Percentiles rank a stretch among this genome's conserved stretches.
These are phyloP conservation scores for Cymbidium sinense DNA, from an alignment of 106 monocot genomes.

Conservation along the genomic window DNA sequence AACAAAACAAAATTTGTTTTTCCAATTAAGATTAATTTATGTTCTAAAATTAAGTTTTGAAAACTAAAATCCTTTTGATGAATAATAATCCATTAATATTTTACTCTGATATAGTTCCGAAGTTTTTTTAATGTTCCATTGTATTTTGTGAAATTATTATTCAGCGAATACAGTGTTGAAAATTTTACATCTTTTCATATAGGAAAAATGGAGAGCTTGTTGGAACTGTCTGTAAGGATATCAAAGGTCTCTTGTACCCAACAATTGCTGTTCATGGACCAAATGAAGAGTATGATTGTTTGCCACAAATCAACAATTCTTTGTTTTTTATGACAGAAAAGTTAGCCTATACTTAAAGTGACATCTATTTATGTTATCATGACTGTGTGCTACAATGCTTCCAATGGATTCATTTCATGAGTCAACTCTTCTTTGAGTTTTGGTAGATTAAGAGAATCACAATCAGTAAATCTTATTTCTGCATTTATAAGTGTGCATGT, in stretches of 20 bases:
- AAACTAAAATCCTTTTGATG: not conserved
- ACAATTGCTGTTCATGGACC: slow-evolving; percentile 92
- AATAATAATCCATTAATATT: not conserved
- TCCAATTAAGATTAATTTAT: not conserved
- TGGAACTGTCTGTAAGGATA: slow-evolving; percentile 54
- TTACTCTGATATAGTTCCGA: not conserved
- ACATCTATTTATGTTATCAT: not conserved
- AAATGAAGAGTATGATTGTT: slow-evolving; percentile 76
- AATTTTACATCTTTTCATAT: not conserved
- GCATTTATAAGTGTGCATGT: not conserved
- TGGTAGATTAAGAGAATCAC: not conserved
- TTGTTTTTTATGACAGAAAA: not conserved
- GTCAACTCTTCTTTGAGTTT: not conserved
- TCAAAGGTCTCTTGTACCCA: slow-evolving; percentile 71
- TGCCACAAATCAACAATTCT: not conserved
- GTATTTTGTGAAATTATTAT: not conserved
- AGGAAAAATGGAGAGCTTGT: slow-evolving; percentile 85
- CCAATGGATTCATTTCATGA: too few species aligned
- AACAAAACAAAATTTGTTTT: not conserved
- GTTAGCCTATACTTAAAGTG: too few species aligned
- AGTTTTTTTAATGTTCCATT: not conserved
- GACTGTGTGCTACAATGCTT: not conserved
- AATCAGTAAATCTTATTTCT: not conserved
- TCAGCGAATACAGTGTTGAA: not conserved
- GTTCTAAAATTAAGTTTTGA: not conserved